Evolutionary conservation across 108 stramenopile genomes (phyloP).

Genomic region (Cyclostephanos invisitatus): DNA sequence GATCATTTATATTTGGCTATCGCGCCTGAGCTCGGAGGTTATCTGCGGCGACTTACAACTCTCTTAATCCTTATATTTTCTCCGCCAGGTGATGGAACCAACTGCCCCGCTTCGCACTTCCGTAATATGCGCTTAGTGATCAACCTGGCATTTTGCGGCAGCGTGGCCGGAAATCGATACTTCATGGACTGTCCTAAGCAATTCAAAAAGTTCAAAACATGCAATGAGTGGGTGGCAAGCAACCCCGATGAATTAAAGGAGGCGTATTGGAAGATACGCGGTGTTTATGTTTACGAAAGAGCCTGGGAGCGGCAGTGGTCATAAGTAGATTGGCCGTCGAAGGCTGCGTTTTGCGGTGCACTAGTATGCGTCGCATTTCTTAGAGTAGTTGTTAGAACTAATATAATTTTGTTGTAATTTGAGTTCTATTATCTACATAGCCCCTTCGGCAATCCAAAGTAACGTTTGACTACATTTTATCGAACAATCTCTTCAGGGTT

Average conservation of each 20-base stretch:
- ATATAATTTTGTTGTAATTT: no score
- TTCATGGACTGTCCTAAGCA: constrained; percentile 78
- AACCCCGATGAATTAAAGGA: constrained; percentile 79
- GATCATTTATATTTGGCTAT: neutral
- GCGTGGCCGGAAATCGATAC: constrained; percentile 83
- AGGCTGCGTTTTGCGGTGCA: no score
- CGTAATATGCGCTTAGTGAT: constrained; percentile 87
- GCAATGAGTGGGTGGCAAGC: constrained; percentile 74
- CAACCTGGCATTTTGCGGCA: constrained; percentile 88
- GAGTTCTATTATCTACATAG: no score
- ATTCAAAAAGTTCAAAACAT: constrained; percentile 68
- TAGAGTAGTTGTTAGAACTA: no score
- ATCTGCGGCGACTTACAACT: neutral
- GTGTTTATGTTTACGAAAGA: constrained; percentile 86
- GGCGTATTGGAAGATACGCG: constrained; percentile 88
- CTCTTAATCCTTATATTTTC: neutral
- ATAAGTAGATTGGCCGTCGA: neutral
- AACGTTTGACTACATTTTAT: no score
- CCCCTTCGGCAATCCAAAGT: no score
- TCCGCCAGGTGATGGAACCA: constrained; percentile 63
- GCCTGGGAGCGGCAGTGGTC: constrained; percentile 59
- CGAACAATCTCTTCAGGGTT: no score
- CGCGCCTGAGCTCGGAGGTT: neutral
- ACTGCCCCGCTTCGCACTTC: constrained; percentile 73
- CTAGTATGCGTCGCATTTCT: no score